Evolutionary conservation across 768 basidiomycete species (phyloP).

Genomic region (Paxillus ammoniavirescens): DNA sequence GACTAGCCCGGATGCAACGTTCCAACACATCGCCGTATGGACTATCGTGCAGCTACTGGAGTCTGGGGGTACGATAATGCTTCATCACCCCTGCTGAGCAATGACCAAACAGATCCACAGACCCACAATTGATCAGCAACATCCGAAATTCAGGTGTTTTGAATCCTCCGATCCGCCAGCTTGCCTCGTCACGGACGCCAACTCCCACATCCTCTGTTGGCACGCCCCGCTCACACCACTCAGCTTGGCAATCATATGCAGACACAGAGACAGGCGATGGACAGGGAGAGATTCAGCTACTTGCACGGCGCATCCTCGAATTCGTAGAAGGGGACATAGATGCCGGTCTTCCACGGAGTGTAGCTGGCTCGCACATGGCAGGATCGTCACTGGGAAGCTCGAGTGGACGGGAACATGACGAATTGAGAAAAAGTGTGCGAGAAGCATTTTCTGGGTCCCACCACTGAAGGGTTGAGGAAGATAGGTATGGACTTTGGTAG

Average conservation of each 20-base stretch:
- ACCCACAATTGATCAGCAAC: constrained; percentile 86
- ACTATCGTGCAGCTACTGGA: constrained; percentile 97
- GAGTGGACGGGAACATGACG: constrained; percentile 67
- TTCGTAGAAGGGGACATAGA: constrained; percentile 78
- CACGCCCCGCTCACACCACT: constrained; percentile 69
- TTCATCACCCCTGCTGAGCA: background rate
- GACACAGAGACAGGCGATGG: constrained; percentile 86
- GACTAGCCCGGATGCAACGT: constrained; percentile 90
- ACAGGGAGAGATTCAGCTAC: constrained; percentile 85
- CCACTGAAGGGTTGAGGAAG: constrained; percentile 20
- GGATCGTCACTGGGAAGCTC: constrained; percentile 67
- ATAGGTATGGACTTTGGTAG: background rate
- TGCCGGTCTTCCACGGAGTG: constrained; percentile 56
- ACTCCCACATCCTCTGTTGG: constrained; percentile 73
- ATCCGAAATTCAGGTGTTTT: constrained; percentile 83
- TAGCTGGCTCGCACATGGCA: constrained; percentile 63
- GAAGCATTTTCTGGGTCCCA: constrained; percentile 75
- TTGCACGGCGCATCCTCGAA: constrained; percentile 83
- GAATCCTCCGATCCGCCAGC: constrained; percentile 81
- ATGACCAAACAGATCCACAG: constrained; percentile 39
- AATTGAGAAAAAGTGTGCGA: constrained; percentile 76
- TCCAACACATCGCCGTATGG: constrained; percentile 99
- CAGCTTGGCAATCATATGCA: constrained; percentile 69
- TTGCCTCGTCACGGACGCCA: constrained; percentile 69
- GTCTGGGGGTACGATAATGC: constrained; percentile 66